Conservation (phyloP, 2,329 filamentous ascomycete genomes). For the Ophiostoma quercus region DNA sequence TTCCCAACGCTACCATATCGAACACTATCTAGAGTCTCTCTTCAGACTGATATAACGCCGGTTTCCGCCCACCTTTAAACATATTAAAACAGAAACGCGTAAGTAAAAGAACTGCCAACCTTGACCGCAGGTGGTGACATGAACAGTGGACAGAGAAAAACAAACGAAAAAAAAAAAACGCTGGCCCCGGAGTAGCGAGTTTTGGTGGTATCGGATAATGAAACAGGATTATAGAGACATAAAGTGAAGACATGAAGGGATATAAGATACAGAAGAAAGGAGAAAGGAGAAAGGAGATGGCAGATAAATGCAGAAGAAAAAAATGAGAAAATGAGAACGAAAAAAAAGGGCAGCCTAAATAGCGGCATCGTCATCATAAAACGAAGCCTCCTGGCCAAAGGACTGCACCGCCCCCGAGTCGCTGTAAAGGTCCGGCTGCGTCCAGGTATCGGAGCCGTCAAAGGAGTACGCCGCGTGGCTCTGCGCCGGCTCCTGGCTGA, state of each 20-base stretch:
- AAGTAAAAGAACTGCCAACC: not conserved
- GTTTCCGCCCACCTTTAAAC: not conserved
- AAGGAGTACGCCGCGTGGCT: conserved; percentile 17
- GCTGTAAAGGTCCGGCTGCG: conserved; percentile 11
- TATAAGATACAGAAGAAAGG: not conserved
- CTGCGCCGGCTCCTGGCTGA: not conserved
- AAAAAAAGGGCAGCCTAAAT: not conserved
- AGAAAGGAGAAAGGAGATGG: too few relatives aligned
- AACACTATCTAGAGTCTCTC: not conserved
- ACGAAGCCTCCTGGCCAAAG: conserved; percentile 18
- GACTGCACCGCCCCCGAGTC: conserved; percentile 17
- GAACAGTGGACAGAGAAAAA: not conserved
- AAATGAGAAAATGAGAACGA: not conserved
- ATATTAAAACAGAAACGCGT: not conserved
- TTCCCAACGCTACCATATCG: not conserved
- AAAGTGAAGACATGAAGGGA: not conserved
- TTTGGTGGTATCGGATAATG: not conserved
- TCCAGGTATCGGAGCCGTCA: conserved; percentile 23
- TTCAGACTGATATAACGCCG: not conserved
- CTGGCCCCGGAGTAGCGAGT: not conserved
- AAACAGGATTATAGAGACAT: not conserved
- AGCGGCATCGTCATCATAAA: conserved; percentile 24
- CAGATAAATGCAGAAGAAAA: not conserved
- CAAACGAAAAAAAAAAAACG: not conserved
- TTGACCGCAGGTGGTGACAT: not conserved